Base-by-base conservation (phyloP, 1,284 basidiomycete genomes). In the Stereum hirsutum region DNA sequence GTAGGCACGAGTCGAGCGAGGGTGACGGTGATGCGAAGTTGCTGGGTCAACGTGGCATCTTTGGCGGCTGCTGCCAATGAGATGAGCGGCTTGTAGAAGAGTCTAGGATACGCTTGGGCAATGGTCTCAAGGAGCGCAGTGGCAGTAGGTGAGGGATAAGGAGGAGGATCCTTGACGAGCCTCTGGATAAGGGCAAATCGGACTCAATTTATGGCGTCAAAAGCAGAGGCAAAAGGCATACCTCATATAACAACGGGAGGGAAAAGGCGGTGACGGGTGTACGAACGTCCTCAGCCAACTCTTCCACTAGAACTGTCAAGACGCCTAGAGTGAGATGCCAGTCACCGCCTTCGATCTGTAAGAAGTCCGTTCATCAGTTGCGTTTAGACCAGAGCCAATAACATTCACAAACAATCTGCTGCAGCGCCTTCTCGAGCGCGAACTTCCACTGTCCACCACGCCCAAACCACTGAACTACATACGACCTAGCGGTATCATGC, bases 21-120 rank as follows among this genome's bases (percentile, higher is more conserved):
- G 1, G 70, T 63, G 11, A 63, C 60, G 24, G 89, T 58, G 1
- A 72, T 62, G 37, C 72, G 70, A 0, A 89, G 68, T 46, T 84
- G 74, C 31, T 70, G 72, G 4, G 73, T 60, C 2, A 87, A 66
- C 0, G 72, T 70, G 12, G 74, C 54, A 30, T 78, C 73, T 47
- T 77, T 78, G 19, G 69, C 68, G 0, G 82, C 75, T 0, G 76
- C 77, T 0, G 85, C 79, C 39, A 81, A 81, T 0, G 72, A 62
- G 57, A 89, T 88, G 20, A 91, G 63, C 1, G 82, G 78, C 54
- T 83, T 86, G 67, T 79, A 88, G 58, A 89, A 81, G 0, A 81
- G 50, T 46, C 77, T 78, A 1, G 86, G 81, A 52, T 78, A 70
- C 21, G 62, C 51, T 35, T 67, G 61, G 6, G 81, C 75, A 26